A percentile compares a stretch with the other conserved stretches of the same genome.
Conservation (phyloP, 2,329 filamentous ascomycete species). For the Aspergillus texensis region DNA sequence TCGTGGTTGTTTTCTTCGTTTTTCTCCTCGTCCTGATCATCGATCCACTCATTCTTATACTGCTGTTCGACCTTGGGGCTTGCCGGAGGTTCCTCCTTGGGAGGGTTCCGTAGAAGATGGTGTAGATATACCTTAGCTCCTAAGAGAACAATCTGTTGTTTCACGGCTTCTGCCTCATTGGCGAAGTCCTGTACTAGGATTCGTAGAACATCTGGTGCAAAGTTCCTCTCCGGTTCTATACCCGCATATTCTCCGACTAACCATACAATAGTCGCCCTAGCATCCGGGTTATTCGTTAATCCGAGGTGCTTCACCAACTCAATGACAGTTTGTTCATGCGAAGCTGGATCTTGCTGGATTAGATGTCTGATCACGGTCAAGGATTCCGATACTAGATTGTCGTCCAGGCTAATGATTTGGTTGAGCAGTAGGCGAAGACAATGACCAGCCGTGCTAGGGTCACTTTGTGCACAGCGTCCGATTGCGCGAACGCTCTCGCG, state of each 20-base stretch:
- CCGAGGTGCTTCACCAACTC: conserved; percentile 89
- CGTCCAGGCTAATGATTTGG: conserved; percentile 86
- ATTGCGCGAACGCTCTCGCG: conserved; percentile 90
- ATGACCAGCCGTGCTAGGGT: conserved; percentile 69
- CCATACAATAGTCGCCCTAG: conserved; percentile 95
- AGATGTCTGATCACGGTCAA: conserved; percentile 93
- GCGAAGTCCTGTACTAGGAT: conserved; percentile 85
- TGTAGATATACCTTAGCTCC: conserved; percentile 97
- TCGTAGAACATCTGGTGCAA: conserved; percentile 87
- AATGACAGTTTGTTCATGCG: conserved; percentile 83
- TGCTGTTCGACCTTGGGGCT: conserved; percentile 26
- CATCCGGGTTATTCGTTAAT: conserved; percentile 81
- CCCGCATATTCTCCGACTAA: conserved; percentile 93
- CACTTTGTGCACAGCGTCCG: conserved; percentile 84
- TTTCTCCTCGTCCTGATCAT: conserved; percentile 29
- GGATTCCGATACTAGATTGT: conserved; percentile 86
- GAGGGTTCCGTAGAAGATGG: conserved; percentile 64
- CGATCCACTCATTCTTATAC: conserved; percentile 38
- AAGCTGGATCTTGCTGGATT: conserved; percentile 84
- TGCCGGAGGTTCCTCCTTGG: conserved; percentile 26
- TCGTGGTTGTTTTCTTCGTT: conserved; percentile 32
- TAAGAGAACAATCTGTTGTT: conserved; percentile 86
- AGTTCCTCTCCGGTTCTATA: conserved; percentile 77
- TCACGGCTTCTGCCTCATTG: conserved; percentile 81
- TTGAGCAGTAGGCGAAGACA: conserved; percentile 82